phyloP scores from a whole-genome alignment of 1,139 yeast genomes.

The Candida tunisiensis region DNA sequence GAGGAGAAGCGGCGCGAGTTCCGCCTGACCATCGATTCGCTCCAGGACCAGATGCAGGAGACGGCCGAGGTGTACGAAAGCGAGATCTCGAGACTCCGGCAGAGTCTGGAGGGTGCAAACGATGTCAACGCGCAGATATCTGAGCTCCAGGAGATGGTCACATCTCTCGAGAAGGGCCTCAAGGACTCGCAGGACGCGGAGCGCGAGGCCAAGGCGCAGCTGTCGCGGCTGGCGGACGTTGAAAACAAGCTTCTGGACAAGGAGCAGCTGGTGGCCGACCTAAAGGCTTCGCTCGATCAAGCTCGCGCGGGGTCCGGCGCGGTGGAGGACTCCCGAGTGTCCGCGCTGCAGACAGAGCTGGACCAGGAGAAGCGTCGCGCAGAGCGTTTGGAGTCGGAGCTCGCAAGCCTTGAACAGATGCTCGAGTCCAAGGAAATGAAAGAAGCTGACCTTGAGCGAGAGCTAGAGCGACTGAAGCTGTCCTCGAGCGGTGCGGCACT shows the following conservation, averaged over 20 bases:
- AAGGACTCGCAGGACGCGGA: constrained; percentile 7
- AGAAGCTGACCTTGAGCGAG: constrained; percentile 14
- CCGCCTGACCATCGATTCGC: constrained; percentile 11
- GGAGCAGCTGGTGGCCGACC: neutral
- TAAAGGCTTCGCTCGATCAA: neutral
- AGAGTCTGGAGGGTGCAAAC: neutral
- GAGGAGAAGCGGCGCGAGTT: constrained; percentile 18
- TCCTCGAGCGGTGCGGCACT: constrained; percentile 4
- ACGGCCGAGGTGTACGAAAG: constrained; percentile 5
- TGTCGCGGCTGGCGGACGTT: constrained; percentile 14
- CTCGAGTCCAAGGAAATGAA: constrained; percentile 15
- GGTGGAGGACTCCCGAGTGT: neutral
- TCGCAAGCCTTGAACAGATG: constrained; percentile 13
- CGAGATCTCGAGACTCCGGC: constrained; percentile 1
- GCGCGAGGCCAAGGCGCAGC: constrained; percentile 11
- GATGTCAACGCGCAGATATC: neutral
- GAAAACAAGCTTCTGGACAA: constrained; percentile 16
- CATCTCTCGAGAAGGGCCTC: constrained; percentile 10
- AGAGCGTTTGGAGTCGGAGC: constrained; percentile 5
- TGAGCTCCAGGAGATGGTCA: constrained; percentile 10
- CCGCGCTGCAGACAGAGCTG: neutral
- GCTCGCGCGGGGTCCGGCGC: neutral
- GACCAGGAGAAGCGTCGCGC: neutral
- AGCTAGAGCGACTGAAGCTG: constrained; percentile 6
- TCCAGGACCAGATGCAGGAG: constrained; percentile 9